Evolutionary conservation across 2,329 filamentous ascomycete genomes (phyloP).

Genomic region (Blastomyces parvus): DNA sequence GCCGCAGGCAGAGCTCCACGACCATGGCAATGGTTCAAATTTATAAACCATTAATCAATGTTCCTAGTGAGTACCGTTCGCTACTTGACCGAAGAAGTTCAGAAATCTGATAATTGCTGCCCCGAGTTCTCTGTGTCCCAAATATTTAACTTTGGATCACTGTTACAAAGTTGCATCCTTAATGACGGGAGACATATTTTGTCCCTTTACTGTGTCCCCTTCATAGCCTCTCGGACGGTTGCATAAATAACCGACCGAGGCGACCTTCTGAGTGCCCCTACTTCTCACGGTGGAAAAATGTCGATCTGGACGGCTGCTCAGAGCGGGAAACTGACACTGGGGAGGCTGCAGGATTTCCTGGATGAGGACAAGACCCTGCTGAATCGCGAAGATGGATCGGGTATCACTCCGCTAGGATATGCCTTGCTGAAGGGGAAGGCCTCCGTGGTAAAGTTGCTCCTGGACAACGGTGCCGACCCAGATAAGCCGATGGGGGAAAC

Average conservation of each 20-base stretch:
- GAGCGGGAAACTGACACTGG: conserved; percentile 9
- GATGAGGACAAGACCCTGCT: conserved; percentile 8
- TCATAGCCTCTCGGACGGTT: neutral
- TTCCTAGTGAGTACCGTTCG: neutral
- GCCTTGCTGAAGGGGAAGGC: neutral
- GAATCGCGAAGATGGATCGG: conserved; percentile 9
- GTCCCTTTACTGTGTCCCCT: neutral
- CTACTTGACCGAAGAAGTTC: neutral
- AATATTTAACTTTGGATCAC: neutral
- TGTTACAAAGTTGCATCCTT: neutral
- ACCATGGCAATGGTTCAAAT: no score
- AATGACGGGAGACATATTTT: neutral
- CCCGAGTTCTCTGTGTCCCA: neutral
- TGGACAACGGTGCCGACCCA: neutral
- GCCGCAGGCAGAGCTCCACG: no score
- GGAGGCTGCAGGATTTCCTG: conserved; percentile 9
- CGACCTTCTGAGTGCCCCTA: no score
- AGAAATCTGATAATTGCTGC: neutral
- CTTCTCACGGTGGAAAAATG: neutral
- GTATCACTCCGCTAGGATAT: neutral
- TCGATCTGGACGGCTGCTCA: conserved; percentile 2
- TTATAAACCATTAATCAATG: neutral
- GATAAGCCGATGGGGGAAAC: conserved; percentile 1
- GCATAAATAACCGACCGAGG: neutral
- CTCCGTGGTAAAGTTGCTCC: neutral